Percentiles rank a stretch among this genome's conserved stretches.
These are phyloP conservation scores for Passiflora organensis DNA, from an alignment of 345 rosid genomes.

Conservation along the genomic window DNA sequence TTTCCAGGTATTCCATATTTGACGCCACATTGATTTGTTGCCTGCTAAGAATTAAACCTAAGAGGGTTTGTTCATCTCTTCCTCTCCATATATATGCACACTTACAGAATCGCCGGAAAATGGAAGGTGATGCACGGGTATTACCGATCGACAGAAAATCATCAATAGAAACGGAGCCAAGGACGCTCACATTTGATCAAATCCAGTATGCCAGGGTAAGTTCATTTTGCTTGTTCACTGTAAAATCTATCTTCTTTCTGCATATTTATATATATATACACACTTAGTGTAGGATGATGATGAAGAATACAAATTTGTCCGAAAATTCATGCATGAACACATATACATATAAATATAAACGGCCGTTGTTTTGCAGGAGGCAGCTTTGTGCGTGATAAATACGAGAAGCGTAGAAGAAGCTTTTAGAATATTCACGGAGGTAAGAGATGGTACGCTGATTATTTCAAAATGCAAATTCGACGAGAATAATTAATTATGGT, in stretches of 20 bases:
- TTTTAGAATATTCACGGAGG: conserved; percentile 38
- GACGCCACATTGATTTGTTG: no score
- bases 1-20: no score
- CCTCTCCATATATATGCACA: background rate
- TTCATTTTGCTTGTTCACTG: no score
- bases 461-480: no score
- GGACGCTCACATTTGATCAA: conserved; percentile 36
- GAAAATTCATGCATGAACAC: no score
- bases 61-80: background rate
- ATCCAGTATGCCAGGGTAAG: conserved; percentile 42
- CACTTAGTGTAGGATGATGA: no score
- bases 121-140: conserved; percentile 1
- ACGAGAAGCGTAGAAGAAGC: conserved; percentile 45
- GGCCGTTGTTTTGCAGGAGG: conserved; percentile 45
- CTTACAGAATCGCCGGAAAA: background rate
- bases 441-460: conserved; percentile 1
- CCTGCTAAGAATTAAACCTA: no score
- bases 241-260: background rate
- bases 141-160: conserved; percentile 26
- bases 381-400: conserved; percentile 40
- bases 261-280: background rate
- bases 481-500: no score
- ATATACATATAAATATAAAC: no score
- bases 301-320: no score
- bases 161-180: conserved; percentile 46